These are phyloP conservation scores for Stagonosporopsis vannaccii DNA, from an alignment of 2,329 filamentous ascomycete genomes.

Conservation along the genomic window DNA sequence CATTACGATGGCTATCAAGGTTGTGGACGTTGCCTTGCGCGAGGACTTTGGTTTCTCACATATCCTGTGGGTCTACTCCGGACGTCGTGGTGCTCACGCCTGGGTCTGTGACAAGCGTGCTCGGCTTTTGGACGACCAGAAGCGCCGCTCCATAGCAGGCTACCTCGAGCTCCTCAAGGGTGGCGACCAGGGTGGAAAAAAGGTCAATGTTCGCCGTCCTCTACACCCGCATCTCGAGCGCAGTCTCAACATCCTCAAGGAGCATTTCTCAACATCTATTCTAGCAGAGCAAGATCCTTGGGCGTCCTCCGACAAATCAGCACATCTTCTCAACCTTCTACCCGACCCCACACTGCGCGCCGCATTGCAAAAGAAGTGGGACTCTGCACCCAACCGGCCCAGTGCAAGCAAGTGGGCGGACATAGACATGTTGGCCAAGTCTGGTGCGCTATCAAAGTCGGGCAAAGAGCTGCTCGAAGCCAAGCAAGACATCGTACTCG, in stretches of 20 bases:
- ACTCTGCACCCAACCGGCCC: conserved; percentile 76
- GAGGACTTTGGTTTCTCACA: conserved; percentile 98
- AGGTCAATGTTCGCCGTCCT: conserved; percentile 82
- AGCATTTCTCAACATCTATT: conserved; percentile 84
- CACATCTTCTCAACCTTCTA: conserved; percentile 82
- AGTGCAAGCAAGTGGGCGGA: conserved; percentile 91
- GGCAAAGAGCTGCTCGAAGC: conserved; percentile 78
- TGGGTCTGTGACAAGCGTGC: conserved; percentile 96
- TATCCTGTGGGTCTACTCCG: conserved; percentile 98
- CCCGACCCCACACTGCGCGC: conserved; percentile 81
- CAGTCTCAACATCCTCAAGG: conserved; percentile 83
- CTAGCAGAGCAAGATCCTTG: conserved; percentile 89
- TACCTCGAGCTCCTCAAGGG: conserved; percentile 93
- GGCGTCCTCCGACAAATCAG: conserved; percentile 69
- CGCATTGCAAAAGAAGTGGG: conserved; percentile 88
- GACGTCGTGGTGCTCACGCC: conserved; percentile 93
- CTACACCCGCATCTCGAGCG: conserved; percentile 89
- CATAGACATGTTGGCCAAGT: conserved; percentile 84
- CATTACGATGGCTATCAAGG: conserved; percentile 97
- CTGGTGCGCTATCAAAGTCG: conserved; percentile 76
- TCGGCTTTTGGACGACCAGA: conserved; percentile 82
- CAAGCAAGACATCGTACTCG: conserved; percentile 94
- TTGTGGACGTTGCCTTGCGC: conserved; percentile 83
- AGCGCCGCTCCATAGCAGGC: conserved; percentile 81
- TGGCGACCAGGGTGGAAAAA: conserved; percentile 84